phyloP scores from a whole-genome alignment of 176 grass and related monocot genomes.

The Zea luxurians region DNA sequence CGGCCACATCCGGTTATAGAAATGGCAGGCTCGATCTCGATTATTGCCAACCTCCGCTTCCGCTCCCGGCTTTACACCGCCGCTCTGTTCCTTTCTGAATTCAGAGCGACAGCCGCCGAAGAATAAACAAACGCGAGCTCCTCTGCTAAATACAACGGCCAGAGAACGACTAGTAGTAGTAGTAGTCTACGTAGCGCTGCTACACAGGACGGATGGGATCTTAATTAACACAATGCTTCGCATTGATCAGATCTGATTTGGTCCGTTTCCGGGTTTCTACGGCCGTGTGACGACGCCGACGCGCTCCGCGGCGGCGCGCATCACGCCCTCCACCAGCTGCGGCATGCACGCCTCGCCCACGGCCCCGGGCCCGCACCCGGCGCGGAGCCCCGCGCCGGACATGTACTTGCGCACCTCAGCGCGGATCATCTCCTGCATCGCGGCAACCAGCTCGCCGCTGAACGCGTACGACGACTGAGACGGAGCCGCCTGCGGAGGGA shows the following conservation, averaged over 20 bases:
- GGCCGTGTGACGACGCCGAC: slow-evolving; percentile 33
- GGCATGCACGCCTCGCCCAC: slow-evolving; percentile 41
- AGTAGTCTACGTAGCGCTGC: neutral
- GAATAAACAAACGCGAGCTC: neutral
- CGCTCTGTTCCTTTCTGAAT: slow-evolving; percentile 38
- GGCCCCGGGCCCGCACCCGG: slow-evolving; percentile 39
- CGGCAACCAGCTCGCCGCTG: slow-evolving; percentile 46
- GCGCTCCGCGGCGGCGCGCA: slow-evolving; percentile 57
- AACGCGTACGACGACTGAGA: slow-evolving; percentile 22
- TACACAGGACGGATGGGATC: slow-evolving; percentile 16
- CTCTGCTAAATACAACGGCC: slow-evolving; percentile 1
- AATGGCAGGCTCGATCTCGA: slow-evolving; percentile 17
- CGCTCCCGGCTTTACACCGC: slow-evolving; percentile 2
- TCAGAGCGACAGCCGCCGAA: slow-evolving; percentile 24
- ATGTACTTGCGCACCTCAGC: slow-evolving; percentile 86
- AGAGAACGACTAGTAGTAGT: slow-evolving; percentile 1
- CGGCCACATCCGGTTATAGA: neutral
- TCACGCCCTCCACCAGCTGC: slow-evolving; percentile 53
- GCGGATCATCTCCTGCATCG: slow-evolving; percentile 89
- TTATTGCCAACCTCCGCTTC: neutral
- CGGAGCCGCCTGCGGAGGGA: neutral
- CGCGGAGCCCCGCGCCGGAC: slow-evolving; percentile 52
- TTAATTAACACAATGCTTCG: slow-evolving; percentile 40
- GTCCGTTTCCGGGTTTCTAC: neutral
- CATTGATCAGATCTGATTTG: neutral